phyloP scores from a whole-genome alignment of 2,329 filamentous ascomycete species.

The Ceratocystis eucalypticola region DNA sequence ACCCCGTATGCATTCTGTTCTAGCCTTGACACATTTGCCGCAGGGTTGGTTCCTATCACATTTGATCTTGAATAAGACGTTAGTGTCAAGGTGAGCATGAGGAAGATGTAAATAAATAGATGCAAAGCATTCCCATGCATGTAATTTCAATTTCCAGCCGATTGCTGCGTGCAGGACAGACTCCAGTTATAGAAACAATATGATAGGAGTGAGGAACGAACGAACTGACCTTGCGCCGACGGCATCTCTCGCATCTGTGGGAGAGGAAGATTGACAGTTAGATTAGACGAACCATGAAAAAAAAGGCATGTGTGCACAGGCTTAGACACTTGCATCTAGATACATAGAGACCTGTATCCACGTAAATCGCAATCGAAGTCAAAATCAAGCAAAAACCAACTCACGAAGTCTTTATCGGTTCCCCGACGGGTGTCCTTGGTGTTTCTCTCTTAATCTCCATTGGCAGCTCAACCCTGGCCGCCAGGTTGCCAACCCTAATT shows the following conservation, averaged over 20 bases:
- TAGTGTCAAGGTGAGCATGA: constrained; percentile 23
- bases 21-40: constrained; percentile 33
- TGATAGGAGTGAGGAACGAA: background rate
- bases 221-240: constrained; percentile 30
- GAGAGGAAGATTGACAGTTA: background rate
- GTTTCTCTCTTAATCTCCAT: background rate
- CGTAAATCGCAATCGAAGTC: background rate
- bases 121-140: background rate
- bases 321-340: background rate
- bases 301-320: background rate
- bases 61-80: constrained; percentile 29
- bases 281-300: background rate
- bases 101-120: background rate
- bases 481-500: background rate
- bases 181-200: background rate
- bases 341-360: background rate
- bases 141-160: too few relatives aligned
- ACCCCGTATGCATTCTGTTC: constrained; percentile 30
- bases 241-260: constrained; percentile 32
- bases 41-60: constrained; percentile 40
- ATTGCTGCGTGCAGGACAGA: too few relatives aligned
- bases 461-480: constrained; percentile 20
- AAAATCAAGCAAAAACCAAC: constrained; percentile 18
- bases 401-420: constrained; percentile 29
- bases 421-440: constrained; percentile 25